These are phyloP conservation scores for Helicostylum pulchrum DNA, from an alignment of 192 early-diverging fungal species.

Conservation along the genomic window DNA sequence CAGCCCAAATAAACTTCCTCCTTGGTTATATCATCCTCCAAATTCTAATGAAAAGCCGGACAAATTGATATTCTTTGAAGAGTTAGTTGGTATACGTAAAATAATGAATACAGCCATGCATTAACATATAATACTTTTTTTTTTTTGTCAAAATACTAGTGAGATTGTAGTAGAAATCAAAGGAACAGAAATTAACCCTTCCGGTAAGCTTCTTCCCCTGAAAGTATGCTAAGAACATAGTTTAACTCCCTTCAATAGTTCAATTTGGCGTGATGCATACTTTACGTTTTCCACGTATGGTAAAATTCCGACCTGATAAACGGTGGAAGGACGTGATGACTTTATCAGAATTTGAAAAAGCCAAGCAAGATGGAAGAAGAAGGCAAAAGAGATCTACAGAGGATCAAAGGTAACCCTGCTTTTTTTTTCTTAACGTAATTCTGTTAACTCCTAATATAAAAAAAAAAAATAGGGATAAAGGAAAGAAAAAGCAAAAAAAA, in stretches of 20 bases:
- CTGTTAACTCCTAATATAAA: background rate
- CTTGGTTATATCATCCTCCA: constrained; percentile 48
- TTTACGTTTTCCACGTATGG: constrained; percentile 76
- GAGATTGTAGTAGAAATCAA: constrained; percentile 66
- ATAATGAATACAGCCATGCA: too few species aligned
- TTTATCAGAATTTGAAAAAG: background rate
- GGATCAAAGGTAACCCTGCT: background rate
- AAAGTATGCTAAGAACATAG: background rate
- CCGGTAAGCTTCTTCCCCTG: constrained; percentile 7
- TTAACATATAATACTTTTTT: too few species aligned
- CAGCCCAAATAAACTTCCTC: constrained; percentile 41
- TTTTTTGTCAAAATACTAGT: constrained; percentile 5
- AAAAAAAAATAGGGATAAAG: background rate
- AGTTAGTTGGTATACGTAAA: constrained; percentile 38
- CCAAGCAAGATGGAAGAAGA: background rate
- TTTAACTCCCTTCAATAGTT: constrained; percentile 24
- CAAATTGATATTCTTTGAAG: constrained; percentile 60
- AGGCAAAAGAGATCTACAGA: background rate
- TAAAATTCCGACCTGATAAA: constrained; percentile 67
- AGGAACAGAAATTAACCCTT: constrained; percentile 58
- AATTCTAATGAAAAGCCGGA: constrained; percentile 64
- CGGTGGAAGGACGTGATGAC: constrained; percentile 44
- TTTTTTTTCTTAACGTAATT: background rate
- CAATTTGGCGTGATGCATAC: constrained; percentile 61
- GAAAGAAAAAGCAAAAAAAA: background rate